Percentiles rank a stretch among this genome's conserved stretches.
These are phyloP conservation scores for Apophysomyces variabilis DNA, from an alignment of 371 early-diverging fungal genomes.

Conservation along the genomic window DNA sequence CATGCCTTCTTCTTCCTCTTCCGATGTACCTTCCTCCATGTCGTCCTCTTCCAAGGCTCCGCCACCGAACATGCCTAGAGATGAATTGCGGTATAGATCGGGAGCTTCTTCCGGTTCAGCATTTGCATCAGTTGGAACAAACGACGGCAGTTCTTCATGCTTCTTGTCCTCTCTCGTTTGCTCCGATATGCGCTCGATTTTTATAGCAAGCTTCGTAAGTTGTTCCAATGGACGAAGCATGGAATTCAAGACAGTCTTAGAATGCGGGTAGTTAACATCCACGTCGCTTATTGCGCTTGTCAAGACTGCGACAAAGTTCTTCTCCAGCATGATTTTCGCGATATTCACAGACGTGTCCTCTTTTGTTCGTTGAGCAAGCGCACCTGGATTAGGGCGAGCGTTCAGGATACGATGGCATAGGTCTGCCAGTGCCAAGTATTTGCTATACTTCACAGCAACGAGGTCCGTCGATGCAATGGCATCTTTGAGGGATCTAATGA, in stretches of 20 bases:
- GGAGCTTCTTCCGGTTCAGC: constrained; percentile 63
- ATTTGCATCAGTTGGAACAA: constrained; percentile 28
- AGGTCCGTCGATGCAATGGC: constrained; percentile 57
- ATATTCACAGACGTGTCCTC: constrained; percentile 68
- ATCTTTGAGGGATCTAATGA: constrained; percentile 66
- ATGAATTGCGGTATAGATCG: constrained; percentile 87
- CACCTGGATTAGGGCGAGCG: constrained; percentile 46
- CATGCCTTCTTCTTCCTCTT: constrained; percentile 62
- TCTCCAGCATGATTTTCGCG: constrained; percentile 89
- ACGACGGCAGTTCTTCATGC: constrained; percentile 38
- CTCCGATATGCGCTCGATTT: constrained; percentile 65
- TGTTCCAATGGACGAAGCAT: constrained; percentile 89
- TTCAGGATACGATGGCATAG: constrained; percentile 75
- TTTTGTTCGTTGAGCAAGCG: constrained; percentile 32
- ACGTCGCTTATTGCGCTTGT: constrained; percentile 83
- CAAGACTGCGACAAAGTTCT: constrained; percentile 80
- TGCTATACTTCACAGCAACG: constrained; percentile 67
- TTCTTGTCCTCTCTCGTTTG: constrained; percentile 40
- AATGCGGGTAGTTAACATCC: constrained; percentile 88
- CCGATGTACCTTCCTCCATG: constrained; percentile 58
- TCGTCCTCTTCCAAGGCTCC: constrained; percentile 69
- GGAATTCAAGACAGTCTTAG: constrained; percentile 72
- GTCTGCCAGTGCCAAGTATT: constrained; percentile 73
- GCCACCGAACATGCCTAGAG: constrained; percentile 87
- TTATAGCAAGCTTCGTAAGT: constrained; percentile 87